Base-by-base conservation (phyloP, 345 rosid genomes). In the Viola odorata region DNA sequence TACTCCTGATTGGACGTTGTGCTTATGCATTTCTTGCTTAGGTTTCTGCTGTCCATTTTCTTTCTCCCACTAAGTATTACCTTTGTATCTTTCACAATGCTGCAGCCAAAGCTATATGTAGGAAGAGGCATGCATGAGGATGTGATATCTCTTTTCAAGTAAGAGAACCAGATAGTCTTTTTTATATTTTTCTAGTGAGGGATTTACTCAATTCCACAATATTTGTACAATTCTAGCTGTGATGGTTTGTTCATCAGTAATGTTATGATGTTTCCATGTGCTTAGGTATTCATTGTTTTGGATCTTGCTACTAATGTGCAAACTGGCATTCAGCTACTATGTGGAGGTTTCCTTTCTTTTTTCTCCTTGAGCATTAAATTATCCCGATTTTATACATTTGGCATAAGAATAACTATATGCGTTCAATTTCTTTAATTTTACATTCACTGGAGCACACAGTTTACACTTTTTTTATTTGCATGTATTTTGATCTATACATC, bases 121-220 rank as follows among this genome's bases (percentile, higher is more conserved):
- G 97, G 99, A 70, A 82, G 99, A 82, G 97, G 99, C 73, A 84
- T 94, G 96, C 99, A 90, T 61, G 99, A 90, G 78, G 89, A 82
- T 45, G 69, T 85, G 72, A 79, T 85, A 68, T 82, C 97, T 60
- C 96, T 91, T 73, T 68, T 94, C 67, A 88, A 80, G 99, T 94
- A 94, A 80, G 95, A 55, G 47, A 50, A 55, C 32, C 15, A 51
- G 12, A 23, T 17, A 11, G 2, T 40, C 1, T 57, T 38, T 45
- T 40, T 16, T 15, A 32, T 5, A 37, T 53, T 38, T 47, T 54
- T 37, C 39, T 16, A 12, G 1, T 38, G 60, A 9, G 50, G 17
- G 41, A 17, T 1, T 13, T 2, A 23, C 32, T 23, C 2, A 23
- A 23, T 23, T 23, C 32, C 32, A 23, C 32, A 23, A 23, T 2